A percentile compares a stretch with the other conserved stretches of the same genome.
Conservation (phyloP, 2,329 filamentous ascomycete species). For the Penicillium sp. region DNA sequence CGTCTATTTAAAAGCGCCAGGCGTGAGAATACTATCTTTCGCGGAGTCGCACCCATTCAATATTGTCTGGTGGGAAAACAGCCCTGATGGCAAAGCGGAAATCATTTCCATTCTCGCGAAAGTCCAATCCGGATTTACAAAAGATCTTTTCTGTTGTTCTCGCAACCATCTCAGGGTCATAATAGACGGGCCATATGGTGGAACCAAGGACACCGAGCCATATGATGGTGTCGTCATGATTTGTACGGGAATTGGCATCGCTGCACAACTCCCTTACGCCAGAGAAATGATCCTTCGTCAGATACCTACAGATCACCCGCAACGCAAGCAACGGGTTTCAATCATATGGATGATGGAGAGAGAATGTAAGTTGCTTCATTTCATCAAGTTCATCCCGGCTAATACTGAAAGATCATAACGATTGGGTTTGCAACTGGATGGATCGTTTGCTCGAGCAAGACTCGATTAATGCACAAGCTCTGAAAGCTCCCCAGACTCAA, state of each 20-base stretch:
- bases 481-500: no score
- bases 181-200: neutral
- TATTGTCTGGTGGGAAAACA: constrained; percentile 9
- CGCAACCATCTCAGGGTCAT: neutral
- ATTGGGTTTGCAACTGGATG: constrained; percentile 9
- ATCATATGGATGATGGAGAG: no score
- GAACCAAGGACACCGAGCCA: neutral
- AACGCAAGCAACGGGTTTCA: neutral
- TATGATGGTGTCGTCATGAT: neutral
- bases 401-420: constrained; percentile 8
- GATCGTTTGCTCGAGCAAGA: constrained; percentile 4
- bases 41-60: constrained; percentile 12
- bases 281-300: neutral
- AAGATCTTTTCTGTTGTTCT: neutral
- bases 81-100: constrained; percentile 4
- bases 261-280: neutral
- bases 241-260: neutral
- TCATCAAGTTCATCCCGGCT: no score
- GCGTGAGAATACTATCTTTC: constrained; percentile 6
- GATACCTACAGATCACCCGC: neutral
- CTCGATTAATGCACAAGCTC: no score
- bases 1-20: constrained; percentile 8
- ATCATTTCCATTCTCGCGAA: neutral
- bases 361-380: no score
- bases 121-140: neutral